Evolutionary conservation across 345 rosid genomes (phyloP).

Genomic region (rapeseed (Brassica napus)): DNA sequence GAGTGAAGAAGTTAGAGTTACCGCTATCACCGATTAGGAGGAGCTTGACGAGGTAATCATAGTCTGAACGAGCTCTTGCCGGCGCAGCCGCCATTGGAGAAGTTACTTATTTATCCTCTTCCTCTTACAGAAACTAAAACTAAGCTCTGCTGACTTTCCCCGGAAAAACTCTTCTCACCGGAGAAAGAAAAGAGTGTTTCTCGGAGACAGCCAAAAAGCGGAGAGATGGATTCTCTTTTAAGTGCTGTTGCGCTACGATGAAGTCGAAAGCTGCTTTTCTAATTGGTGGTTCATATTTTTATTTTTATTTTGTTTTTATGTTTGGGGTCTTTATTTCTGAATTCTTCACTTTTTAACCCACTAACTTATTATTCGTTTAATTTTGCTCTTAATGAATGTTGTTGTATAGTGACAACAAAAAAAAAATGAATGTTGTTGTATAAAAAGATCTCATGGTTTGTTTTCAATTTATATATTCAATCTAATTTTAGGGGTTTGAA

Average conservation of each 20-base stretch:
- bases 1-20: not conserved
- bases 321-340: not conserved
- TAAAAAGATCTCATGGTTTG: not conserved
- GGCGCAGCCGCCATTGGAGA: constrained; percentile 50
- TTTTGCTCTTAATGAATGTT: not conserved
- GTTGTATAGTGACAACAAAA: not conserved
- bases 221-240: not conserved
- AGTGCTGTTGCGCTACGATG: not conserved
- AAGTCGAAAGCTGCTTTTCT: not conserved
- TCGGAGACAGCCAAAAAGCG: constrained; percentile 8
- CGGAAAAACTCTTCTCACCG: constrained; percentile 28
- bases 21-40: constrained; percentile 59
- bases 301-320: not conserved
- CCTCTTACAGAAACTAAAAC: not conserved
- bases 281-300: constrained; percentile 25
- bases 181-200: constrained; percentile 4
- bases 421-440: no score
- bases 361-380: not conserved
- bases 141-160: not conserved
- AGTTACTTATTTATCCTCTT: not conserved
- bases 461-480: not conserved
- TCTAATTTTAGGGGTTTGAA: not conserved
- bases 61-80: constrained; percentile 56
- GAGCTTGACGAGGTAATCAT: constrained; percentile 55
- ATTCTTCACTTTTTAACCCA: not conserved